Percentiles rank a stretch among this genome's conserved stretches.
Conservation (phyloP, 2,329 filamentous ascomycete species). For the Verticillium nubilum region DNA sequence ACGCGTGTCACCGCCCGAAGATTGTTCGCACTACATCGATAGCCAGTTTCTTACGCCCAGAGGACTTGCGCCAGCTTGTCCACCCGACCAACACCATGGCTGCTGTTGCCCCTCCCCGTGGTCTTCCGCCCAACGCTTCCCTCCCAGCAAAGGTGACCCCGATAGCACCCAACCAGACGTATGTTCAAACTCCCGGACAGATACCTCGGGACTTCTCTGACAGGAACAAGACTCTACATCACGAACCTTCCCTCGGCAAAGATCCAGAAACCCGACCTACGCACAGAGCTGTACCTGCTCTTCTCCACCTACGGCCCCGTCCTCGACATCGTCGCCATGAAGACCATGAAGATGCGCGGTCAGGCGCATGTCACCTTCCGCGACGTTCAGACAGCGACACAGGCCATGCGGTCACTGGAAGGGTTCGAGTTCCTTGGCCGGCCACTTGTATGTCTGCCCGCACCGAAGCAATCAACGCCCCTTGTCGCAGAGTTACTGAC, state of each 20-base stretch:
- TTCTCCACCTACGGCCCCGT: conserved; percentile 93
- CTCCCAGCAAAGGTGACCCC: conserved; percentile 46
- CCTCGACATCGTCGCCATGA: conserved; percentile 84
- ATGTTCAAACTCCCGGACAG: conserved; percentile 25
- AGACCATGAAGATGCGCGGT: conserved; percentile 87
- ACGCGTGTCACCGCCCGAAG: background rate
- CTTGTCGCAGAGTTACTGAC: too few species aligned
- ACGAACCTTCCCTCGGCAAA: conserved; percentile 82
- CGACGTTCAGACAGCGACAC: conserved; percentile 85
- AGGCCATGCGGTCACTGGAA: conserved; percentile 85
- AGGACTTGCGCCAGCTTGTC: background rate
- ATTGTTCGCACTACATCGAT: background rate
- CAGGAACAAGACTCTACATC: conserved; percentile 66
- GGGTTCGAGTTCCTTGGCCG: conserved; percentile 81
- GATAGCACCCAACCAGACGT: conserved; percentile 71
- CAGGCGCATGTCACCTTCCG: conserved; percentile 91
- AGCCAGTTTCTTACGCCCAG: background rate
- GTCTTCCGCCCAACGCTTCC: conserved; percentile 33
- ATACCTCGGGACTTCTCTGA: background rate
- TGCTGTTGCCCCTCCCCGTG: conserved; percentile 29
- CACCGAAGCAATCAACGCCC: background rate
- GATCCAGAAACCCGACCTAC: conserved; percentile 81
- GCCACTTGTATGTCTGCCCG: conserved; percentile 61
- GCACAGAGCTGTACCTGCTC: conserved; percentile 82
- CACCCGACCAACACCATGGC: conserved; percentile 21